Evolutionary conservation across 2,329 filamentous ascomycete species (phyloP), one percentile per base, ranked within the genome.

Genomic region (Phialophora tarda): DNA sequence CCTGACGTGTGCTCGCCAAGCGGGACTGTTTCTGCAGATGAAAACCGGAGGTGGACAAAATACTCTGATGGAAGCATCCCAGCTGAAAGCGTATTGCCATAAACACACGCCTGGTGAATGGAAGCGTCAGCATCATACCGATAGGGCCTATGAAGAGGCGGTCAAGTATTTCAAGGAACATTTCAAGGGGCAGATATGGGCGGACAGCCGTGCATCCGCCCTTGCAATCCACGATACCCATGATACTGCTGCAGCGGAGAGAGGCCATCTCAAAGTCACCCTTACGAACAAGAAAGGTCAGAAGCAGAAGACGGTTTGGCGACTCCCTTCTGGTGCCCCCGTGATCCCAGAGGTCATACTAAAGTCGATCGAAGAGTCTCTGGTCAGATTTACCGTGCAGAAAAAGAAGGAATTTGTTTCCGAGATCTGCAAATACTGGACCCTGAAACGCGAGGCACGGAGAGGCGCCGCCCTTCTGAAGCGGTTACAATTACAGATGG

Each of bases 361-460:
- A 68, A 91, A 94, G 71, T 89, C 90, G 30, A 92, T 99, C 24
- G 91, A 97, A 72, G 87, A 87, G 53, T 91, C 93, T 0, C 84
- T 99, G 38, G 87, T 89, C 69, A 88, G 92, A 56, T 98, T 98
- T 76, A 87, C 87, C n/a, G 84, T 91, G 41, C 88, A 90, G 32
- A 96, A 95, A 76, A 88, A 93, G 60, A 97, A 96, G 75, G 70
- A 73, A 38, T 99, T 92, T 77, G 89, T 96, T 2, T 90, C 92
- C 64, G 94, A 97, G 77, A 91, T 91, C 1, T 98, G 94, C 80
- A 93, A 92, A 73, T 99, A 98, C 79, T 99, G 95, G 95, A 98
- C 95, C 0, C 79, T 99, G 69, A 99, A 99, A 81, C 88, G 95
- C 63, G 95, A 99, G 78, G 91, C 94, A 68, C 88, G 95, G 38